Evolutionary conservation across 208 protist genomes (phyloP), one percentile per base, ranked within the genome.

Genomic region (Kentomonas sorsogonicus): DNA sequence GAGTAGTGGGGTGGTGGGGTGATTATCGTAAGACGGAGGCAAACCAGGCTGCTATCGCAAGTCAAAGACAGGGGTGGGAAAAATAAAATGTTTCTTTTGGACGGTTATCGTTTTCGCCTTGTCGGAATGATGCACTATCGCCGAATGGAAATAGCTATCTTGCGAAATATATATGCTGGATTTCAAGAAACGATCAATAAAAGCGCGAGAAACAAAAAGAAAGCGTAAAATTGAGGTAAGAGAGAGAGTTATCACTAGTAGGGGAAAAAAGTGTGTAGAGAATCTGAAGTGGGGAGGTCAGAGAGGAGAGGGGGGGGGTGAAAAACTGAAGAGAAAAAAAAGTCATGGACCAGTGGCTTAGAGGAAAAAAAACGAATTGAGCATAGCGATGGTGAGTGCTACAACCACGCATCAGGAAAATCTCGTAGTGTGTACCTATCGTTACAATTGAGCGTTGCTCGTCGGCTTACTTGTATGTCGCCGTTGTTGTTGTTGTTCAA

Each of bases 281-380:
- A 33, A 23, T 2, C 1, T 26, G 30, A 53, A 40, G 38, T 13
- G 39, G 41, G 16, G 30, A 18, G 47, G 22, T n/a, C 29, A 23
- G 9, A 57, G 31, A 57, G 3, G 45, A 63, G 18, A 63, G 36
- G 27, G 31, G 23, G 36, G 25, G n/a, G 44, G 31, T 22, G n/a
- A 18, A 36, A 53, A 52, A 31, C 36, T n/a, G 25, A 56, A 1
- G 26, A 9, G 15, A 43, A 56, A 27, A 22, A 23, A 31, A 0
- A 60, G 55, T 25, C 23, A 59, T 0, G 20, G 29, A 15, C 0
- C 20, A 50, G n/a, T 20, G 3, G 1, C 36, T 47, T 30, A 47
- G 25, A 15, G 30, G 1, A 36, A 51, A 27, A 33, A 38, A 20
- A 33, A 36, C n/a, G 22, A 18, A 46, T 39, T 38, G 15, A 23